Evolutionary conservation across 176 grass and related monocot species (phyloP).

Genomic region (Aegilops speltoides): DNA sequence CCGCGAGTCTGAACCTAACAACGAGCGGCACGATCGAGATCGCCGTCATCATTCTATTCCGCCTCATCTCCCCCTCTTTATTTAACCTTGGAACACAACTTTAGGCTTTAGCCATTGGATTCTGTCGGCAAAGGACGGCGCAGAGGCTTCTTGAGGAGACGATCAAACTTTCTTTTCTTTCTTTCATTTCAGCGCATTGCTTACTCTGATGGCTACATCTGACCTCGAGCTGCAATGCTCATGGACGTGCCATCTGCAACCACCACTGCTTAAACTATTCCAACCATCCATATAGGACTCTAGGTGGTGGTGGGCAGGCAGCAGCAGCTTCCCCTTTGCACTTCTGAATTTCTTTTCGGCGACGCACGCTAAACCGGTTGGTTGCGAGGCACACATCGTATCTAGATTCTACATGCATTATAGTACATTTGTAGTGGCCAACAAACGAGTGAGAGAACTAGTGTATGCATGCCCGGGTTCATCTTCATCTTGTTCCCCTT

Average conservation of each 20-base stretch:
- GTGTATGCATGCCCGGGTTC: neutral
- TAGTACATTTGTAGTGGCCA: no score
- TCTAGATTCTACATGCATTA: neutral
- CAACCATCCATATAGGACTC: neutral
- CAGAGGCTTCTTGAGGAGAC: conserved; percentile 3
- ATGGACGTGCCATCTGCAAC: conserved; percentile 42
- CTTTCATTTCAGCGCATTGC: neutral
- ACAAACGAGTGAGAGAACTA: neutral
- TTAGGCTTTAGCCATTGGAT: neutral
- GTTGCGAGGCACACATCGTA: conserved; percentile 35
- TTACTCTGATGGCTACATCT: conserved; percentile 26
- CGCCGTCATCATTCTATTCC: neutral
- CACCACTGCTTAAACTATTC: conserved; percentile 33
- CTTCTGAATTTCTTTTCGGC: conserved; percentile 14
- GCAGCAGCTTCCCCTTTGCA: conserved; percentile 15
- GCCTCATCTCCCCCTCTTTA: neutral
- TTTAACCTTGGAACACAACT: neutral
- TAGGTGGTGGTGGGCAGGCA: neutral
- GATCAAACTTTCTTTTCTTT: neutral
- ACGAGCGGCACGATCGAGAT: neutral
- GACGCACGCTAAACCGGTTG: neutral
- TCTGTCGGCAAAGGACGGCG: conserved; percentile 30
- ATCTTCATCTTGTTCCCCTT: neutral
- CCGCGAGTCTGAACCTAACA: neutral
- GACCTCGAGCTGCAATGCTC: conserved; percentile 12